Evolutionary conservation across 805 yeast genomes (phyloP).

Genomic region (Metschnikowia noctiluminum): DNA sequence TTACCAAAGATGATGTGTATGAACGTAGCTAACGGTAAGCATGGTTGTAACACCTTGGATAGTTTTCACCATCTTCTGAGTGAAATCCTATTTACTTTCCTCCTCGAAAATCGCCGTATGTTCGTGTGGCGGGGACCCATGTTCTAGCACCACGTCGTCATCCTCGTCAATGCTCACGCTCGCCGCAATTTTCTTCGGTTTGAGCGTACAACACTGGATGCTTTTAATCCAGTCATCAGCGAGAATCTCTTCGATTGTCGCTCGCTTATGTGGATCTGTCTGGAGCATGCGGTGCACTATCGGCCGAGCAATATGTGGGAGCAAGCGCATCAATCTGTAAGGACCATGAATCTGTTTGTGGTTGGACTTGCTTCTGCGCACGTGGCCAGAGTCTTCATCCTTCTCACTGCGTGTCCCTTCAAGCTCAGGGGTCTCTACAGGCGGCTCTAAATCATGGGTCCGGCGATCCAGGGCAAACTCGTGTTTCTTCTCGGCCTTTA

Average conservation of each 20-base stretch:
- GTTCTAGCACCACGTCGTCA: conserved; percentile 32
- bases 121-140: conserved; percentile 38
- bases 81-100: neutral
- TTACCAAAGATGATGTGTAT: too few species aligned
- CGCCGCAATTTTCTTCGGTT: conserved; percentile 19
- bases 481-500: conserved; percentile 34
- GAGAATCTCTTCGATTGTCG: conserved; percentile 62
- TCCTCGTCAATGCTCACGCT: conserved; percentile 33
- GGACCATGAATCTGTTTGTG: conserved; percentile 75
- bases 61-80: too few species aligned
- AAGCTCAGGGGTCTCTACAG: conserved; percentile 2
- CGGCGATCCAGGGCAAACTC: conserved; percentile 23
- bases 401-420: neutral
- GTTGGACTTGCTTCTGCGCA: conserved; percentile 31
- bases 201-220: conserved; percentile 58
- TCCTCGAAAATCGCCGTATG: conserved; percentile 34
- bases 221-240: conserved; percentile 68
- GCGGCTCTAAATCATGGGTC: conserved; percentile 6
- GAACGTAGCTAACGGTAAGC: too few species aligned
- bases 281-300: conserved; percentile 62
- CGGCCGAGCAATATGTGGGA: conserved; percentile 84
- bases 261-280: conserved; percentile 59
- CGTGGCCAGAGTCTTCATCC: conserved; percentile 6
- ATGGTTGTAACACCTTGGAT: too few species aligned
- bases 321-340: conserved; percentile 71